Conservation (phyloP, 805 yeast species). For the Candida jianshihensis region DNA sequence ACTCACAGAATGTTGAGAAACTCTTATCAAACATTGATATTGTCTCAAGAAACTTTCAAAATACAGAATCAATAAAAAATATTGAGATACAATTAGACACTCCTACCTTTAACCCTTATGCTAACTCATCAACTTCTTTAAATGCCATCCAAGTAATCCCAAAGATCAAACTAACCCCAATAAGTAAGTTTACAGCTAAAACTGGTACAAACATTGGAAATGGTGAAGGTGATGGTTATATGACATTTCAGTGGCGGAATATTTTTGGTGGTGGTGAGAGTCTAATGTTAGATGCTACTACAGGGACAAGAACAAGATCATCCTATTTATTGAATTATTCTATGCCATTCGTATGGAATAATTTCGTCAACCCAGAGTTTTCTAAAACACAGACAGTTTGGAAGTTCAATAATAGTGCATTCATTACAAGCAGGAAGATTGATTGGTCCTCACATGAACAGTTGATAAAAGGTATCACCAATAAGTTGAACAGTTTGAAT, state of each 20-base stretch:
- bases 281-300: slow-evolving; percentile 46
- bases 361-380: not conserved
- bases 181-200: slow-evolving; percentile 69
- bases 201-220: slow-evolving; percentile 96
- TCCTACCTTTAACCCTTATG: not conserved
- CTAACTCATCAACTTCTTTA: too few species aligned
- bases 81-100: slow-evolving; percentile 29
- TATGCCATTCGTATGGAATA: slow-evolving; percentile 37
- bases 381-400: slow-evolving; percentile 27
- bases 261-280: slow-evolving; percentile 66
- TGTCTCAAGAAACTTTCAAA: slow-evolving; percentile 36
- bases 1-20: slow-evolving; percentile 33
- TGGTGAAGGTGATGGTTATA: slow-evolving; percentile 94
- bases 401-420: slow-evolving; percentile 47
- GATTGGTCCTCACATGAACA: slow-evolving; percentile 53
- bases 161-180: slow-evolving; percentile 35
- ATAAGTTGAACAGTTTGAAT: slow-evolving; percentile 23
- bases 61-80: slow-evolving; percentile 36
- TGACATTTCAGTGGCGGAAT: slow-evolving; percentile 61
- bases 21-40: slow-evolving; percentile 36
- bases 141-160: slow-evolving; percentile 24
- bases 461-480: slow-evolving; percentile 34
- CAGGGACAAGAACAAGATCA: slow-evolving; percentile 54
- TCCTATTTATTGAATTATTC: slow-evolving; percentile 46
- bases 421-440: slow-evolving; percentile 42